Conservation (phyloP, 2,329 filamentous ascomycete species). For the Beauveria brongniartii region DNA sequence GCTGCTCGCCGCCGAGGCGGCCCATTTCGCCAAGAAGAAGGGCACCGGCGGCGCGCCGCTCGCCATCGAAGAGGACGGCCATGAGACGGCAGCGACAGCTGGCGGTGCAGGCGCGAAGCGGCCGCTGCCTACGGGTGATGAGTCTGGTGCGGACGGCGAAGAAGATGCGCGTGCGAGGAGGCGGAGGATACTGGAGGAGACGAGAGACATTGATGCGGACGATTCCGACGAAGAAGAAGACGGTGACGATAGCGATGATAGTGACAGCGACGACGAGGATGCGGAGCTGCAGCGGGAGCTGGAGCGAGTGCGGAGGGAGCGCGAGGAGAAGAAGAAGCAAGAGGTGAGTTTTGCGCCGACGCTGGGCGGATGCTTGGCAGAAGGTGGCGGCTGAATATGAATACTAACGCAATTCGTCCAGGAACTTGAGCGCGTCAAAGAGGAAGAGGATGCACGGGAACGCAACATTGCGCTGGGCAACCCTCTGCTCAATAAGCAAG, state of each 20-base stretch:
- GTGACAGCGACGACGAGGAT: slow-evolving; percentile 42
- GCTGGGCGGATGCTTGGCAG: not conserved
- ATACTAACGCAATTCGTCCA: slow-evolving; percentile 23
- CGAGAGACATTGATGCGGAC: slow-evolving; percentile 75
- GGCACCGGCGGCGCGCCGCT: slow-evolving; percentile 44
- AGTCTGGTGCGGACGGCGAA: slow-evolving; percentile 26
- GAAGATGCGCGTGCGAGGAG: slow-evolving; percentile 76
- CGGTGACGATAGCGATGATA: slow-evolving; percentile 38
- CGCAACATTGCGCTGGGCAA: slow-evolving; percentile 88
- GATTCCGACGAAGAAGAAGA: slow-evolving; percentile 54
- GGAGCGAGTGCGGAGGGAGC: slow-evolving; percentile 82
- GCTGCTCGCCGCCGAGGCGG: slow-evolving; percentile 79
- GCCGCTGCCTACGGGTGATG: slow-evolving; percentile 26
- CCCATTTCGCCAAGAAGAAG: slow-evolving; percentile 78
- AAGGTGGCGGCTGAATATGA: too few species aligned
- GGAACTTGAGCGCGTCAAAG: slow-evolving; percentile 72
- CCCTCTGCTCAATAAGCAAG: slow-evolving; percentile 77
- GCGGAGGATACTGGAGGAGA: slow-evolving; percentile 78
- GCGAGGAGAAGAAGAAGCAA: slow-evolving; percentile 35
- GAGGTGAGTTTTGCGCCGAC: slow-evolving; percentile 19
- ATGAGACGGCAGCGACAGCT: slow-evolving; percentile 25
- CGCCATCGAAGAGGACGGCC: slow-evolving; percentile 39
- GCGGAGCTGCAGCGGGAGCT: slow-evolving; percentile 87
- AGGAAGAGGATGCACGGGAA: slow-evolving; percentile 77
- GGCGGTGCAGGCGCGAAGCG: slow-evolving; percentile 48